Evolutionary conservation across 352 stramenopile species (phyloP).

Genomic region (Pelagophyceae sp.): DNA sequence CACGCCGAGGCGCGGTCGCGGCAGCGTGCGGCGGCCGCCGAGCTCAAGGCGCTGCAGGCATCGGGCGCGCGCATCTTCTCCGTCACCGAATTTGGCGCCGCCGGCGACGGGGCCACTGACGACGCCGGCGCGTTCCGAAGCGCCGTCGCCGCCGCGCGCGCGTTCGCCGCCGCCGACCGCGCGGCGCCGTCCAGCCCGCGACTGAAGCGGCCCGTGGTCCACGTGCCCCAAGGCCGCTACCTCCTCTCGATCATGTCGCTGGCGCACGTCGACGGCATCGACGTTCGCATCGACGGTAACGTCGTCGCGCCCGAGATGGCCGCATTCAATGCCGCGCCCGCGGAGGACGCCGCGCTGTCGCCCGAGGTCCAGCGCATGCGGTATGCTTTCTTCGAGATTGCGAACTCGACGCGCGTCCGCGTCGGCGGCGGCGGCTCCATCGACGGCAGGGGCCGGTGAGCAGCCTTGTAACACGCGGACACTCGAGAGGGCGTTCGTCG

Average conservation of each 20-base stretch:
- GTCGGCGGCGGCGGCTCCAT: background rate
- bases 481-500: too few relatives aligned
- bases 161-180: background rate
- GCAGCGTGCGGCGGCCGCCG: too few relatives aligned
- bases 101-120: background rate
- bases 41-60: background rate
- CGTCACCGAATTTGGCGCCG: background rate
- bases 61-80: background rate
- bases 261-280: background rate
- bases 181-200: background rate
- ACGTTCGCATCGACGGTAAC: conserved; percentile 14
- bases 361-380: conserved; percentile 8
- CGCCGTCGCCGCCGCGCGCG: background rate
- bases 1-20: background rate
- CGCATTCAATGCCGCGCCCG: background rate
- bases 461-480: too few relatives aligned
- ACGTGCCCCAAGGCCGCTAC: background rate
- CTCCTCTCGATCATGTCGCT: background rate
- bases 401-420: background rate
- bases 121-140: background rate
- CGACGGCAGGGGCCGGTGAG: background rate
- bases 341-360: background rate
- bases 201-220: background rate
- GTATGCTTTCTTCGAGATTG: conserved; percentile 8
- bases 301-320: background rate